Evolutionary conservation across 2,329 filamentous ascomycete species (phyloP).

Genomic region (Onygena corvina): DNA sequence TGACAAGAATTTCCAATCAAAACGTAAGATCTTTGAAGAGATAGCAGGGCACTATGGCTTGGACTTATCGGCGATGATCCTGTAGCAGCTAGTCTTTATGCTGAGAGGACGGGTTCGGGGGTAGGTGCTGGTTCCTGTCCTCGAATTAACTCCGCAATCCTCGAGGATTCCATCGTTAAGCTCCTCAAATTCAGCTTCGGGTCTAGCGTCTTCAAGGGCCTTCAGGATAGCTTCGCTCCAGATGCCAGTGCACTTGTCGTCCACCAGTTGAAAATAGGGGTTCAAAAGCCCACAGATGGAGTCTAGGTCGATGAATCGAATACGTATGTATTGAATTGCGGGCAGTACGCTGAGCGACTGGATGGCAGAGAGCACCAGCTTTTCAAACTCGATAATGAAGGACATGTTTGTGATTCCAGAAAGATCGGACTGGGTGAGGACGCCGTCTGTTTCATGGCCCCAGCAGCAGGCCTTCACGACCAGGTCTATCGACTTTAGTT

Average conservation of each 20-base stretch:
- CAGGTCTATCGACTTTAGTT: conserved; percentile 55
- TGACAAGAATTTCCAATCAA: no score
- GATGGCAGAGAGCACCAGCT: conserved; percentile 52
- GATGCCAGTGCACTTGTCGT: conserved; percentile 53
- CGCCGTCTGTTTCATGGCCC: conserved; percentile 18
- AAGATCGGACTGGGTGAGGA: conserved; percentile 46
- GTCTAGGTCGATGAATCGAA: conserved; percentile 65
- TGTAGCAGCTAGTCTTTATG: conserved; percentile 31
- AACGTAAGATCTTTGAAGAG: no score
- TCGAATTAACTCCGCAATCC: conserved; percentile 23
- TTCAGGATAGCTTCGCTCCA: conserved; percentile 59
- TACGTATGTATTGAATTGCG: conserved; percentile 52
- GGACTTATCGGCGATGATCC: conserved; percentile 30
- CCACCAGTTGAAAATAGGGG: conserved; percentile 55
- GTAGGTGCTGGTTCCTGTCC: conserved; percentile 27
- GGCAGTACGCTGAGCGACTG: conserved; percentile 48
- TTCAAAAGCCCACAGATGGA: conserved; percentile 59
- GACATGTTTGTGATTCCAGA: conserved; percentile 60
- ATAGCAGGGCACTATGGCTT: conserved; percentile 16
- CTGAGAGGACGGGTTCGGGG: conserved; percentile 30
- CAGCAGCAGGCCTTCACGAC: conserved; percentile 66
- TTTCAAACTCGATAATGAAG: conserved; percentile 61
- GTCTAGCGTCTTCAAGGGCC: conserved; percentile 48
- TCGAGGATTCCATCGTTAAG: conserved; percentile 51
- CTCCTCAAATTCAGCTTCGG: conserved; percentile 48